Evolutionary conservation across 2,329 filamentous ascomycete genomes (phyloP).

Genomic region (Dothidotthia symphoricarpi): DNA sequence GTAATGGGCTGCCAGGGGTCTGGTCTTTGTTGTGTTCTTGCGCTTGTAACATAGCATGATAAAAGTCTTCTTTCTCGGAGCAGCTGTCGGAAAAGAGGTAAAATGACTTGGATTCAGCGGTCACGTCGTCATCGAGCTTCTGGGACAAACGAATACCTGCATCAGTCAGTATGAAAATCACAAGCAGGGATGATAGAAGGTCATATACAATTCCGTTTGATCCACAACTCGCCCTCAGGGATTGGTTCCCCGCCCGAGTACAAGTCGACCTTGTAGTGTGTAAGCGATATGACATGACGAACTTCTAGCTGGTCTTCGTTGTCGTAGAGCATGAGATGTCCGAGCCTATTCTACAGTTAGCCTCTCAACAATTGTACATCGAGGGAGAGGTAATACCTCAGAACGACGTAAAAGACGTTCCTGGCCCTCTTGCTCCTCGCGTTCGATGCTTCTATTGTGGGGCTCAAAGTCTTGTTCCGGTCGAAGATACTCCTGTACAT

Average conservation of each 20-base stretch:
- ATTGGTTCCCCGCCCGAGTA: constrained; percentile 76
- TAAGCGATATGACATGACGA: constrained; percentile 89
- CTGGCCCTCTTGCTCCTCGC: constrained; percentile 61
- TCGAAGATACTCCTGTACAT: constrained; percentile 98
- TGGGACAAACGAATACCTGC: constrained; percentile 67
- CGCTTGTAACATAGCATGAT: constrained; percentile 84
- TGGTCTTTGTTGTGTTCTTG: constrained; percentile 66
- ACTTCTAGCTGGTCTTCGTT: constrained; percentile 94
- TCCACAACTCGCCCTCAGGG: constrained; percentile 89
- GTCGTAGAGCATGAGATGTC: constrained; percentile 96
- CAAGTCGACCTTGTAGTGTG: constrained; percentile 80
- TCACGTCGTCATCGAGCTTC: constrained; percentile 54
- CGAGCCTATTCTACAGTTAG: constrained; percentile 50
- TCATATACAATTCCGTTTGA: constrained; percentile 75
- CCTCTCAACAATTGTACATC: not conserved
- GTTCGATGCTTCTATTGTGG: constrained; percentile 55
- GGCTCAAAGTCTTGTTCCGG: constrained; percentile 59
- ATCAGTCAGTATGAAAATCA: constrained; percentile 7
- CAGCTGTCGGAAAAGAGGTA: constrained; percentile 93
- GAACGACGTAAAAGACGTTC: constrained; percentile 90
- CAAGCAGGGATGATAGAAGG: not conserved
- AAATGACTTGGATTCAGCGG: constrained; percentile 74
- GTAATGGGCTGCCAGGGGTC: constrained; percentile 54
- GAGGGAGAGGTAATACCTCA: constrained; percentile 60
- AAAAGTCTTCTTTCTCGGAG: constrained; percentile 97